phyloP scores from a whole-genome alignment of 2,329 filamentous ascomycete genomes.

The Hymenoscyphus infarciens region DNA sequence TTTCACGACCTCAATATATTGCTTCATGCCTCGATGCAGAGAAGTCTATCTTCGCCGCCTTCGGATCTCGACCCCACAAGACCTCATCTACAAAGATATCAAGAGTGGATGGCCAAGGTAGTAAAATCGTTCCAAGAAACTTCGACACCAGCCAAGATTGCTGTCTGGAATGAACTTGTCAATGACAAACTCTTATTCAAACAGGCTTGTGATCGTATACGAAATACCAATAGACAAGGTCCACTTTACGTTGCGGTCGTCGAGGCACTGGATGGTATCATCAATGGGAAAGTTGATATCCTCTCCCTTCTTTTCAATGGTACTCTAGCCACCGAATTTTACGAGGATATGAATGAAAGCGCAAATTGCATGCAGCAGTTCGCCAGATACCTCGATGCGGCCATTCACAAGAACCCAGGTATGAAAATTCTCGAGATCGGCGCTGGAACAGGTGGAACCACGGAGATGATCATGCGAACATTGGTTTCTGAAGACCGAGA shows the following conservation, averaged over 20 bases:
- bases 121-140: background rate
- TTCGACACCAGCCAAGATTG: background rate
- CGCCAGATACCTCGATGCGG: background rate
- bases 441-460: slow-evolving; percentile 6
- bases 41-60: background rate
- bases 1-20: background rate
- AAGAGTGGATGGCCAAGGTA: background rate
- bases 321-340: background rate
- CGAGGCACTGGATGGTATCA: background rate
- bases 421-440: slow-evolving; percentile 26
- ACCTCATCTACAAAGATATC: background rate
- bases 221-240: background rate
- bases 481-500: background rate
- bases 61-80: background rate
- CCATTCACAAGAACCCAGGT: slow-evolving; percentile 25
- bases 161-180: background rate
- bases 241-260: background rate
- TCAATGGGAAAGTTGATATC: background rate
- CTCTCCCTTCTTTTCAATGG: background rate
- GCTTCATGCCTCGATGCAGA: background rate
- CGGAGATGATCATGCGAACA: background rate
- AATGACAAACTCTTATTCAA: background rate
- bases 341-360: background rate
- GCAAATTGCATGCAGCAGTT: background rate
- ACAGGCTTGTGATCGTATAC: background rate